Evolutionary conservation across 805 yeast genomes (phyloP).

Genomic region (Scheffersomyces lignosus): DNA sequence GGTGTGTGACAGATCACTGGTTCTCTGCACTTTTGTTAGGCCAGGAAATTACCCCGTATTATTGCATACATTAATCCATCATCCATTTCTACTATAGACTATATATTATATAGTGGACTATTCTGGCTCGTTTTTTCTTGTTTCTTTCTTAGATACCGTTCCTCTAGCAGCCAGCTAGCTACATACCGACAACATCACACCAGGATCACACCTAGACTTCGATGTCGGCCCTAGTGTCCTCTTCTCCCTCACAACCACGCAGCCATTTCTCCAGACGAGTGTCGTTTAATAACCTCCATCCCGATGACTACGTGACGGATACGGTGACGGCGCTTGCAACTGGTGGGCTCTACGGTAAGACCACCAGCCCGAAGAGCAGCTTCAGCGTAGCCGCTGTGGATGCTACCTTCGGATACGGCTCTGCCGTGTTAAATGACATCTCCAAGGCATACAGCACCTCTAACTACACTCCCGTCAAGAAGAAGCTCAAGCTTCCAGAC

Average conservation of each 20-base stretch:
- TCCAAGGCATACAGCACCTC: slow-evolving; percentile 13
- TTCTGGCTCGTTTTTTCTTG: no score
- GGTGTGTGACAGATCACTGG: no score
- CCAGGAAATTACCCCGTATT: no score
- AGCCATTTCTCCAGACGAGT: slow-evolving; percentile 43
- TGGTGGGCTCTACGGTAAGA: slow-evolving; percentile 9
- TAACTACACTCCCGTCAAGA: slow-evolving; percentile 5
- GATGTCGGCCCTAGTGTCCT: not conserved
- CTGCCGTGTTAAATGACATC: slow-evolving; percentile 16
- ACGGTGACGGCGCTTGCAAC: slow-evolving; percentile 16
- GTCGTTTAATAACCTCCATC: slow-evolving; percentile 44
- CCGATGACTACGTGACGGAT: slow-evolving; percentile 25
- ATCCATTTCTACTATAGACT: no score
- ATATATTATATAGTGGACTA: no score
- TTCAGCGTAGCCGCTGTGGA: slow-evolving; percentile 7
- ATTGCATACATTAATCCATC: no score
- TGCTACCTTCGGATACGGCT: slow-evolving; percentile 22
- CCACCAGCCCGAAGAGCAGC: not conserved
- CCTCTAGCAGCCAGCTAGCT: no score
- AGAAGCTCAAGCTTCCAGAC: slow-evolving; percentile 20
- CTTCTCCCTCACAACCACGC: not conserved
- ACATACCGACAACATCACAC: no score
- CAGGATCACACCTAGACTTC: no score
- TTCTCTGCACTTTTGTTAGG: no score
- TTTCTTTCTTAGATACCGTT: no score